Conservation (phyloP, 2,329 filamentous ascomycete genomes). For the Lecanosticta acicola region DNA sequence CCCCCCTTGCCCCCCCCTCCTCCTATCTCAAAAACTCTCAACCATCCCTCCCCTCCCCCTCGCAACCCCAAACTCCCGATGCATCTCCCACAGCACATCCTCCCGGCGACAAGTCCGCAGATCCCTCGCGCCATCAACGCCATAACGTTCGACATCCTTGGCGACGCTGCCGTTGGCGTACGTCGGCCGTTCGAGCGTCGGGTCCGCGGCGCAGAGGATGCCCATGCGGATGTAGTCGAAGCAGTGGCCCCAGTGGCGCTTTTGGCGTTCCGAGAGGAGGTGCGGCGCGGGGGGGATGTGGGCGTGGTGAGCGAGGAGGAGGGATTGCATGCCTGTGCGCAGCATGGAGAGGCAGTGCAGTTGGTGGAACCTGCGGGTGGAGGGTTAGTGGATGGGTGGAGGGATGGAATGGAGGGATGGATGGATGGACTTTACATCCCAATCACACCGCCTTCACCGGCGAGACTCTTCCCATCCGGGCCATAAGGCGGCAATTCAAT, state of each 20-base stretch:
- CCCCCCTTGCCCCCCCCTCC: too few relatives aligned
- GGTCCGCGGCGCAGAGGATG: conserved; percentile 10
- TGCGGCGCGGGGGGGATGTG: background rate
- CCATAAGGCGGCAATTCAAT: background rate
- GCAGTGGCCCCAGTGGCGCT: conserved; percentile 10
- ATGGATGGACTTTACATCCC: too few relatives aligned
- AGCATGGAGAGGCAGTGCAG: background rate
- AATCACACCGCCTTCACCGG: background rate
- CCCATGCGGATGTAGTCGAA: conserved; percentile 10
- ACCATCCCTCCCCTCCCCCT: too few relatives aligned
- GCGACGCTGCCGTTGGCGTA: background rate
- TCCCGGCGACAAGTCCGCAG: background rate
- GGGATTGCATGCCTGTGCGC: background rate
- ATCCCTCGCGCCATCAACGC: background rate
- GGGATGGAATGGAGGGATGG: too few relatives aligned
- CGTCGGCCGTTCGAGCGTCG: conserved; percentile 6
- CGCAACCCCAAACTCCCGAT: background rate
- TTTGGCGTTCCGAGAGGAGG: background rate
- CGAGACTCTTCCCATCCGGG: background rate
- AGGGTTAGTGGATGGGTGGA: too few relatives aligned
- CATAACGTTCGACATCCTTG: background rate
- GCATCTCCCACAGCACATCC: background rate
- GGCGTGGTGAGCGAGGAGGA: background rate
- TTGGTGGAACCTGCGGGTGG: background rate
- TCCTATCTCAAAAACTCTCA: too few relatives aligned